phyloP scores from a whole-genome alignment of 495 filamentous ascomycete species.

The Tricharina praecox region DNA sequence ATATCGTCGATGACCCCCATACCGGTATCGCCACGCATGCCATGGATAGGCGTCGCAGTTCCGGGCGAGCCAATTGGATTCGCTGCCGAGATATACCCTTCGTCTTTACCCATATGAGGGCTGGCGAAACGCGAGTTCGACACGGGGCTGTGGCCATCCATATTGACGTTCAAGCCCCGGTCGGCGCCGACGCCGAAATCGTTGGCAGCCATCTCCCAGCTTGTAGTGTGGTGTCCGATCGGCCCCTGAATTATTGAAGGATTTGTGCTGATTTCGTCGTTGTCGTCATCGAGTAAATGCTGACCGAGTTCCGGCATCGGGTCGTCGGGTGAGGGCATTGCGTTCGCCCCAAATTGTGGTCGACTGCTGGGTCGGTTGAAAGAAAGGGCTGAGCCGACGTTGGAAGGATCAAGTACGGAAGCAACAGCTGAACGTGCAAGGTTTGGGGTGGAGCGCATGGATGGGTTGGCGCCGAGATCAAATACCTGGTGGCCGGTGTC shows the following conservation, averaged over 20 bases:
- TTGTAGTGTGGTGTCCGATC: slow-evolving; percentile 26
- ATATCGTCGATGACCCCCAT: slow-evolving; percentile 42
- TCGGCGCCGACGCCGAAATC: slow-evolving; percentile 17
- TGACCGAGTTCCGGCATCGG: slow-evolving; percentile 53
- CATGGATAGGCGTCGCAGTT: slow-evolving; percentile 16
- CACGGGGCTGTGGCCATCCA: not conserved
- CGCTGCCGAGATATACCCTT: slow-evolving; percentile 80
- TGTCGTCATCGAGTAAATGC: slow-evolving; percentile 38
- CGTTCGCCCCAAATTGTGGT: slow-evolving; percentile 40
- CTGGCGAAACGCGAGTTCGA: slow-evolving; percentile 3
- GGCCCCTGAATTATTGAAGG: slow-evolving; percentile 60
- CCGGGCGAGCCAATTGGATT: slow-evolving; percentile 27
- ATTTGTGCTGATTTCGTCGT: slow-evolving; percentile 56
- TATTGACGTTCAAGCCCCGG: slow-evolving; percentile 11
- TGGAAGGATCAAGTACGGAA: slow-evolving; percentile 27
- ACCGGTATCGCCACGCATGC: slow-evolving; percentile 25
- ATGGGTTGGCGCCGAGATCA: slow-evolving; percentile 24
- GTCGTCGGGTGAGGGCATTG: slow-evolving; percentile 42
- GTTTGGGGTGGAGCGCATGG: slow-evolving; percentile 25
- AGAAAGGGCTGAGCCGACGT: slow-evolving; percentile 23
- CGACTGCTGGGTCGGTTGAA: slow-evolving; percentile 21
- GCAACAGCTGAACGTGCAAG: slow-evolving; percentile 19
- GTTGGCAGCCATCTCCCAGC: slow-evolving; percentile 15
- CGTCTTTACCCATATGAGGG: slow-evolving; percentile 35
- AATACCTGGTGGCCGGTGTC: slow-evolving; percentile 23